Conservation (phyloP, 116 monocot genomes). For the Trichopus zeylanicus region DNA sequence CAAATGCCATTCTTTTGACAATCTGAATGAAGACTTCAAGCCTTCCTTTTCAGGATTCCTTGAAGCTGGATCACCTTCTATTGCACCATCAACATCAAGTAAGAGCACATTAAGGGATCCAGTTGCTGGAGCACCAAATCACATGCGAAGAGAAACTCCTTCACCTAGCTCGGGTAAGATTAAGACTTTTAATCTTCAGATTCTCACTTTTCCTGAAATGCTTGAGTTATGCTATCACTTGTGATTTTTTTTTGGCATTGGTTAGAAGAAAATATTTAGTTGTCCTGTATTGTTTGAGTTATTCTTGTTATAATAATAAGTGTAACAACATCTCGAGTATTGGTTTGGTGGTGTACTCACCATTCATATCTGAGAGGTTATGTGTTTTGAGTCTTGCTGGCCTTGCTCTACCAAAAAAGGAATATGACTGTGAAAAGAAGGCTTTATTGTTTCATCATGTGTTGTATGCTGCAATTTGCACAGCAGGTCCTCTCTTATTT, state of each 20-base stretch:
- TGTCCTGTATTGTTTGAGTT: constrained; percentile 37
- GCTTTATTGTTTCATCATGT: too few species aligned
- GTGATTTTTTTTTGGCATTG: constrained; percentile 25
- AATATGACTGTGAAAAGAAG: too few species aligned
- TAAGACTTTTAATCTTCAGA: neutral
- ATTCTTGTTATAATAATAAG: constrained; percentile 16
- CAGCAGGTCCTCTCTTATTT: constrained; percentile 35
- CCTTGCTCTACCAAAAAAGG: too few species aligned
- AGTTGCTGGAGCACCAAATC: constrained; percentile 24
- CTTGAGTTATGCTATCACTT: constrained; percentile 21
- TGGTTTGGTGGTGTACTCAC: too few species aligned
- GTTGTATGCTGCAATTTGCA: too few species aligned
- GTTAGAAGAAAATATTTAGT: constrained; percentile 32
- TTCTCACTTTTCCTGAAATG: neutral
- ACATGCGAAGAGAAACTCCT: constrained; percentile 22
- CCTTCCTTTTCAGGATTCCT: constrained; percentile 24
- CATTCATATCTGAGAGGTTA: constrained; percentile 21
- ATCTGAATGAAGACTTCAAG: constrained; percentile 32
- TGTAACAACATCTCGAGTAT: too few species aligned
- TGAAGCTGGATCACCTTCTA: constrained; percentile 20
- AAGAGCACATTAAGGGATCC: constrained; percentile 39
- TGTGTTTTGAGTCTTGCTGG: too few species aligned
- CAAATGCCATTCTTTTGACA: constrained; percentile 31
- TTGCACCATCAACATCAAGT: constrained; percentile 27
- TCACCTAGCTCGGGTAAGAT: constrained; percentile 54